Conservation (phyloP, 2,329 filamentous ascomycete species). For the Fusarium veterinarium region DNA sequence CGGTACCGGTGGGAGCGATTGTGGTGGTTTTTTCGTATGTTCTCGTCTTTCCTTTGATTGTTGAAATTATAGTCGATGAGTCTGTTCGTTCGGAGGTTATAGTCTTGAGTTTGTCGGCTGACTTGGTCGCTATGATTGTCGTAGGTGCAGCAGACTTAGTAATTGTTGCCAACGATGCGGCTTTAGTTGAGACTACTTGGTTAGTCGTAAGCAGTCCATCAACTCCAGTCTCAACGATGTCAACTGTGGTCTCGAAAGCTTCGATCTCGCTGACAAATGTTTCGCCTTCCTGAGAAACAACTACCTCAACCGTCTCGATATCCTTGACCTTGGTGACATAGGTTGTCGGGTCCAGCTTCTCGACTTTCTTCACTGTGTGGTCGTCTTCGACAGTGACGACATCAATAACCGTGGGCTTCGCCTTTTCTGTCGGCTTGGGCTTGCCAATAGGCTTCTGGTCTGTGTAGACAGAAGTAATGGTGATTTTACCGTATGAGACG, state of each 20-base stretch:
- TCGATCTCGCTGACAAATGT: slow-evolving; percentile 29
- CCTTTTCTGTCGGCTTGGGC: slow-evolving; percentile 21
- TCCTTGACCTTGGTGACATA: slow-evolving; percentile 33
- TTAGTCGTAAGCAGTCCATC: slow-evolving; percentile 30
- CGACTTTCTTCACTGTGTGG: slow-evolving; percentile 37
- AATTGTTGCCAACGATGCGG: slow-evolving; percentile 27
- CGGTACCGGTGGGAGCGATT: slow-evolving; percentile 24
- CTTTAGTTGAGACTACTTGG: slow-evolving; percentile 23
- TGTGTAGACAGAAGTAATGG: slow-evolving; percentile 40
- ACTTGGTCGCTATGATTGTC: slow-evolving; percentile 30
- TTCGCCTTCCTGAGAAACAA: slow-evolving; percentile 19
- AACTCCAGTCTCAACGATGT: slow-evolving; percentile 14
- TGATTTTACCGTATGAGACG: slow-evolving; percentile 40
- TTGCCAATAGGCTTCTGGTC: slow-evolving; percentile 19
- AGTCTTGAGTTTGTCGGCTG: slow-evolving; percentile 23
- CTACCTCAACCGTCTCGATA: slow-evolving; percentile 31
- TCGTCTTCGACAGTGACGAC: slow-evolving; percentile 37
- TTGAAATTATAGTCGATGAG: slow-evolving; percentile 38
- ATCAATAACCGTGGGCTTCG: slow-evolving; percentile 37
- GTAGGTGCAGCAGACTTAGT: slow-evolving; percentile 22
- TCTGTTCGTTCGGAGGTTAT: slow-evolving; percentile 32
- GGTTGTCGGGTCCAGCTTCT: slow-evolving; percentile 38
- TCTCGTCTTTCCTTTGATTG: slow-evolving; percentile 31
- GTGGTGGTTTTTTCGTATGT: slow-evolving; percentile 33
- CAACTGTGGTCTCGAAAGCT: slow-evolving; percentile 25